Conservation (phyloP, 179 eudicot genomes). For the Carnegiea gigantea region DNA sequence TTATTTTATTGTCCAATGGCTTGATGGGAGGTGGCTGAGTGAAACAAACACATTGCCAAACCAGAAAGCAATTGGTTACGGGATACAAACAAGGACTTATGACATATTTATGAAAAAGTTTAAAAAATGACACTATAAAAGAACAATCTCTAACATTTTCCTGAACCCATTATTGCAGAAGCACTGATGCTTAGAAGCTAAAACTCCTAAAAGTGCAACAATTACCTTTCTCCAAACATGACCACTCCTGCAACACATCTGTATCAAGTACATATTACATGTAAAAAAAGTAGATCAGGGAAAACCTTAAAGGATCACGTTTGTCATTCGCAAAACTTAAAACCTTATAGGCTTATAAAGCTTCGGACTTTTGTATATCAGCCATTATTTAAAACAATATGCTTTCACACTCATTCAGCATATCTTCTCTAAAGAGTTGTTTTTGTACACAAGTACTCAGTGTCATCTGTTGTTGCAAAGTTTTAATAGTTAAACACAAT, state of each 20-base stretch:
- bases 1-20: constrained; percentile 85
- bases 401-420: neutral
- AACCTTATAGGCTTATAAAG: neutral
- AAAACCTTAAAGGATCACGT: neutral
- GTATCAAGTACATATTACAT: neutral
- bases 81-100: neutral
- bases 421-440: neutral
- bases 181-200: neutral
- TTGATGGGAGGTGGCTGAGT: constrained; percentile 82
- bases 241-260: neutral
- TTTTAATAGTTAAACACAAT: neutral
- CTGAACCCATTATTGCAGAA: neutral
- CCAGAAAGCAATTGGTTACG: neutral
- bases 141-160: constrained; percentile 6
- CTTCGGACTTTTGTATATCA: neutral
- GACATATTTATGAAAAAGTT: neutral
- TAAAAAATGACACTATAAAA: neutral
- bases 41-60: constrained; percentile 17
- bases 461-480: neutral
- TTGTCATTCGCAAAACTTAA: neutral
- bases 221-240: neutral
- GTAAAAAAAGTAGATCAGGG: neutral
- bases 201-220: neutral
- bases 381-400: neutral
- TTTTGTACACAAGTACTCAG: neutral